Base-by-base conservation (phyloP, 495 filamentous ascomycete species). In the Penicillium herquei region DNA sequence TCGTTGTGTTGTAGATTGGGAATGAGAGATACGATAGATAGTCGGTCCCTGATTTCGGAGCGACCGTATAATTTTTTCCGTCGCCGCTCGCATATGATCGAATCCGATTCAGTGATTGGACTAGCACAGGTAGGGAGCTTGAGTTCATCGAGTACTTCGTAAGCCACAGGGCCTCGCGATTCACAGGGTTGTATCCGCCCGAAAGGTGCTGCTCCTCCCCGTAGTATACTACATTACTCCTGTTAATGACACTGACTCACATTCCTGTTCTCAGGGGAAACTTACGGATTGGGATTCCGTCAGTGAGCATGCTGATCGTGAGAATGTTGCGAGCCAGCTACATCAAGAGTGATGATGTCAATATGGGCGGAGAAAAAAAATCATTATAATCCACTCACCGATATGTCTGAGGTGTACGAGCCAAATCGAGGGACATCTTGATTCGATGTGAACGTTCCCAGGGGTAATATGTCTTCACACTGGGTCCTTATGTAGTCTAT, bases 121-220 rank as follows among this genome's bases (percentile, higher is more conserved):
- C 83, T 55, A 79, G 59, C 59, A 42, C 54, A 78, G 7, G 69
- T 71, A 75, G 90, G 91, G 2, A 92, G 76, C 11, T 80, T 68
- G 0, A 81, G 62, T 14, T 64, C 64, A 18, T 82, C 88, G 49
- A 65, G 69, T 89, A 94, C 6, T 70, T 69, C 30, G 82, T 81
- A 14, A 81, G 73, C 90, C 90, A 94, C 42, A 91, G 63, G 31
- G 89, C 87, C 67, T 92, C 88, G 42, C 90, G 85, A 66, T 92
- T 88, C 32, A 69, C 57, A 0, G 88, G 88, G 35, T 83, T 82
- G 48, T 52, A 70, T 12, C 70, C 64, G 44, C 88, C 87, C 7
- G 68, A 62, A 63, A 84, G 86, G 46, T 83, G 81, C 53, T 93
- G 88, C 66, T 92, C 89, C 65, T 91, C 87, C n/a, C 89, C 89